Evolutionary conservation across 352 stramenopile species (phyloP).

Genomic region (Globisporangium canariense): DNA sequence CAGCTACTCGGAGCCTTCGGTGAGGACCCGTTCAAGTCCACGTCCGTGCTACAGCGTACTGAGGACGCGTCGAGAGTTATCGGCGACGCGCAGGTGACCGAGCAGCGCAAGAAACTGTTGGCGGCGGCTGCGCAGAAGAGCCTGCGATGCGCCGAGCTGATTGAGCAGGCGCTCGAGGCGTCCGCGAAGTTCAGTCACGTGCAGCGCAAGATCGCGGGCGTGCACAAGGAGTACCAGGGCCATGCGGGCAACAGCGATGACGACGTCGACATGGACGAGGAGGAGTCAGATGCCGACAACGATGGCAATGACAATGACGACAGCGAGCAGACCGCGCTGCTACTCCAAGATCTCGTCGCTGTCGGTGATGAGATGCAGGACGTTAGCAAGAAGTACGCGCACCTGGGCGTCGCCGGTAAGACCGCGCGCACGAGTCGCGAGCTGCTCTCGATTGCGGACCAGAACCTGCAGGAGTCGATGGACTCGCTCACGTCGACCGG

Average conservation of each 20-base stretch:
- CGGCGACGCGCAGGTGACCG: conserved; percentile 19
- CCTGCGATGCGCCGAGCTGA: conserved; percentile 71
- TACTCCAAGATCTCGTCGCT: conserved; percentile 60
- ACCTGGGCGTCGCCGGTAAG: conserved; percentile 50
- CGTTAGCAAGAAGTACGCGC: conserved; percentile 41
- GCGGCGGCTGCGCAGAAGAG: conserved; percentile 45
- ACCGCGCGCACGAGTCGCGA: conserved; percentile 46
- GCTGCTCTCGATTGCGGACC: conserved; percentile 46
- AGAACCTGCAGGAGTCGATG: conserved; percentile 31
- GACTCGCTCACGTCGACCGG: conserved; percentile 18
- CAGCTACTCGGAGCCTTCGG: conserved; percentile 54
- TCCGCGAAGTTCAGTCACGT: conserved; percentile 42
- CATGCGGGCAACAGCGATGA: conserved; percentile 16
- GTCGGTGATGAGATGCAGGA: conserved; percentile 48
- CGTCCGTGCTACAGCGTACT: conserved; percentile 25
- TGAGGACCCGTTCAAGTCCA: conserved; percentile 45
- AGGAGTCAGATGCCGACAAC: conserved; percentile 22
- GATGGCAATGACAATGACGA: conserved; percentile 24
- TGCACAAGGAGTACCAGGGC: conserved; percentile 22
- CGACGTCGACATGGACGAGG: conserved; percentile 35
- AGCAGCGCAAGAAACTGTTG: conserved; percentile 40
- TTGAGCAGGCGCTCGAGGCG: conserved; percentile 62
- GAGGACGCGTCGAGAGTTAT: conserved; percentile 36
- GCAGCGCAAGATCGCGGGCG: conserved; percentile 36
- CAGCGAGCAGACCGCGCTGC: conserved; percentile 35